A percentile compares a stretch with the other conserved stretches of the same genome.
phyloP scores from a whole-genome alignment of 2,329 filamentous ascomycete genomes.

The Colletotrichum sublineola region DNA sequence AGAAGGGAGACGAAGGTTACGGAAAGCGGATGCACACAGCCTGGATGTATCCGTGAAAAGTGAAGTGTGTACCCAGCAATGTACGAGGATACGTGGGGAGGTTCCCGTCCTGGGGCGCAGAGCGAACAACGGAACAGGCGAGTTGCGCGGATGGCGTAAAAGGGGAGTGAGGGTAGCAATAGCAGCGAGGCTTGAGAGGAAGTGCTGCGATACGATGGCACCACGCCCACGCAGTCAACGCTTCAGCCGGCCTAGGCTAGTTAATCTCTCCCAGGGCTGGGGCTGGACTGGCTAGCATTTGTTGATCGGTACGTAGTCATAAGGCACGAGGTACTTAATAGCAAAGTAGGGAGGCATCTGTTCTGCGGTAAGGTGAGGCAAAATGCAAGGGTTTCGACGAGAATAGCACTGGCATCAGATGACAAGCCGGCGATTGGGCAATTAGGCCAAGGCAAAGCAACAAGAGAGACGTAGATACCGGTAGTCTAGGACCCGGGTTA shows the following conservation, averaged over 20 bases:
- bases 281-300: constrained; percentile 16
- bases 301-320: constrained; percentile 9
- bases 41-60: constrained; percentile 22
- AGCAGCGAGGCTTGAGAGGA: constrained; percentile 26
- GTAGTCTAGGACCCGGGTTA: background rate
- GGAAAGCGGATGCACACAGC: constrained; percentile 40
- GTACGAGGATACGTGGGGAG: constrained; percentile 30
- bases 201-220: constrained; percentile 37
- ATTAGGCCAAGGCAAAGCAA: constrained; percentile 23
- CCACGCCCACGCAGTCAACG: constrained; percentile 39
- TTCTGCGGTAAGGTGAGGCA: constrained; percentile 18
- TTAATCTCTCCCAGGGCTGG: constrained; percentile 25
- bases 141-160: constrained; percentile 1
- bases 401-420: constrained; percentile 38
- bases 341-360: background rate
- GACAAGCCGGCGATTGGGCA: constrained; percentile 34
- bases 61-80: constrained; percentile 19
- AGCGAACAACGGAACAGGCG: constrained; percentile 10
- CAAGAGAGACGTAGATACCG: background rate
- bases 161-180: constrained; percentile 31
- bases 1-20: constrained; percentile 40
- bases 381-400: constrained; percentile 10
- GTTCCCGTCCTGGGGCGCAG: constrained; percentile 13
- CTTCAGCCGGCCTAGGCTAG: constrained; percentile 32
- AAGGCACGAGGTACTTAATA: background rate